phyloP scores from a whole-genome alignment of 1,284 basidiomycete species.

The Moesziomyces antarcticus region DNA sequence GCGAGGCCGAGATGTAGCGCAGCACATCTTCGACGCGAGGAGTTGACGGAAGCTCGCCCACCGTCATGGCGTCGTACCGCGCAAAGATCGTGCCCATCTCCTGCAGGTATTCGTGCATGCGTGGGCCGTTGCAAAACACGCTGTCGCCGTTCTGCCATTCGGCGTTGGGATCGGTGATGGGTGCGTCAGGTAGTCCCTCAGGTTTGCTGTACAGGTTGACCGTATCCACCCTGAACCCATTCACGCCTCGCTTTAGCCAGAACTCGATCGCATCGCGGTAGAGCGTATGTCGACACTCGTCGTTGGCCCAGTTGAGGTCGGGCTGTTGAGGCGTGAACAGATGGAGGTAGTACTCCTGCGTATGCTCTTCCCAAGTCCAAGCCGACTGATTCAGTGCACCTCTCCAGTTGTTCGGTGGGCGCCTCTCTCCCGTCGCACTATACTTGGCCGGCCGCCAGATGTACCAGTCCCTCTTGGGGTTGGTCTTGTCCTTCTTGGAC shows the following conservation, averaged over 20 bases:
- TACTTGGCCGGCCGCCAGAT: slow-evolving; percentile 77
- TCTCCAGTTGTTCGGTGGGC: slow-evolving; percentile 78
- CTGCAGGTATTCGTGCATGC: slow-evolving; percentile 76
- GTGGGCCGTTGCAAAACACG: slow-evolving; percentile 48
- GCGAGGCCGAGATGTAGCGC: slow-evolving; percentile 74
- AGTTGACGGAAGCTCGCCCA: slow-evolving; percentile 73
- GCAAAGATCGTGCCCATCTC: slow-evolving; percentile 72
- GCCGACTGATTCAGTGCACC: slow-evolving; percentile 78
- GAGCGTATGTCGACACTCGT: slow-evolving; percentile 72
- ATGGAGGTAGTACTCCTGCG: slow-evolving; percentile 80
- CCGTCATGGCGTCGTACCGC: slow-evolving; percentile 72
- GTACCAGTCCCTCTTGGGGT: slow-evolving; percentile 78
- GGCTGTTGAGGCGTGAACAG: slow-evolving; percentile 78
- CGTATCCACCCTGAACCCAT: slow-evolving; percentile 73
- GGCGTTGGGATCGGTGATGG: slow-evolving; percentile 71
- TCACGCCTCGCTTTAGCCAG: slow-evolving; percentile 80
- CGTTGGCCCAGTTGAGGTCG: slow-evolving; percentile 82
- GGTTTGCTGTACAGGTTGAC: slow-evolving; percentile 61
- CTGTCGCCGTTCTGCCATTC: slow-evolving; percentile 74
- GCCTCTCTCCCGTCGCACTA: slow-evolving; percentile 68
- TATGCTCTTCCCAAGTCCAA: slow-evolving; percentile 78
- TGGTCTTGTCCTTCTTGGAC: slow-evolving; percentile 74
- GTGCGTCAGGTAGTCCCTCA: slow-evolving; percentile 59
- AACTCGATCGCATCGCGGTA: slow-evolving; percentile 75
- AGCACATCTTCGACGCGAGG: slow-evolving; percentile 71